phyloP scores from a whole-genome alignment of 148 eudicot species.

The Rhododendron vialii region DNA sequence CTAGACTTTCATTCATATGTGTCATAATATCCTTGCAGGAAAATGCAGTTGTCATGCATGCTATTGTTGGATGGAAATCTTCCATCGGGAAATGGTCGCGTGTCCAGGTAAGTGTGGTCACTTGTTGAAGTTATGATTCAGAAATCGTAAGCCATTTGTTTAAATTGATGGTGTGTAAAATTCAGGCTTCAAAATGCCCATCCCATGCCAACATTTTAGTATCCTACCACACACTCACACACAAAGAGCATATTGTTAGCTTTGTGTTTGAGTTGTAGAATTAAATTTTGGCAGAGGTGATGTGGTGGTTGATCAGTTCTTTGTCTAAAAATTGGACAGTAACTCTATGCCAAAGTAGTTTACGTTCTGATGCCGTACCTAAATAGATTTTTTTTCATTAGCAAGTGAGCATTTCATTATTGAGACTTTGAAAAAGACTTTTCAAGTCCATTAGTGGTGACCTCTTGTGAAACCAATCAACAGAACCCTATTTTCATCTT shows the following conservation, averaged over 20 bases:
- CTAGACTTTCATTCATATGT: conserved; percentile 64
- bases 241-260: background rate
- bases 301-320: background rate
- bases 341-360: background rate
- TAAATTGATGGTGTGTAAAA: background rate
- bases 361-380: background rate
- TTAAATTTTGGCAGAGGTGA: background rate
- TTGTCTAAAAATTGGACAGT: background rate
- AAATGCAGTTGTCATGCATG: conserved; percentile 60
- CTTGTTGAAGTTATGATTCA: conserved; percentile 59
- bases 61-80: conserved; percentile 71
- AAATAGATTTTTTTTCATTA: background rate
- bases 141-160: background rate
- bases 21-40: conserved; percentile 64
- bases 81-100: conserved; percentile 69
- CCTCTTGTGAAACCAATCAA: background rate
- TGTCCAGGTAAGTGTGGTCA: conserved; percentile 50
- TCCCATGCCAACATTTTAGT: background rate
- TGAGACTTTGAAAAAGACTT: background rate
- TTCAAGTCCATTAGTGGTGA: background rate
- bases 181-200: background rate
- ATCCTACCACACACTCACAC: background rate
- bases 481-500: background rate
- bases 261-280: background rate
- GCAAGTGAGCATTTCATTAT: background rate